Base-by-base conservation (phyloP, 352 stramenopile species). In the Phytopythium montanum region DNA sequence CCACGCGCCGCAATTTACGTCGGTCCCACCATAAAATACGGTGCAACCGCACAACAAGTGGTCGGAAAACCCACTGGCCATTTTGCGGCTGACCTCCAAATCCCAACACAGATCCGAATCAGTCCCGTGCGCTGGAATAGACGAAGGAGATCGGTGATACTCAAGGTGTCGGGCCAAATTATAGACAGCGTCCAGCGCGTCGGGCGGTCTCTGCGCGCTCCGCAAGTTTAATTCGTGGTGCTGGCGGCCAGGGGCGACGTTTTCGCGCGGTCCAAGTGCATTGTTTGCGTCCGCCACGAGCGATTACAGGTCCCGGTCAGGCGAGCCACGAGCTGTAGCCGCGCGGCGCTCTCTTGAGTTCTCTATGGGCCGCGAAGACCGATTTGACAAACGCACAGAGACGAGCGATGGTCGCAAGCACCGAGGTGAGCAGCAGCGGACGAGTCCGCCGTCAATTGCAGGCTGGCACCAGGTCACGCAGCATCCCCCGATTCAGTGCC, bases 41-140 rank as follows among this genome's bases (percentile, higher is more conserved):
- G 38, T 21, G 41, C 41, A 48, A 48, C 41, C 41, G 41, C 41
- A 48, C 41, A n/a, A 45, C 38, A 48, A 16, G 41, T 48, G 41
- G 41, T 48, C 41, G 41, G 41, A 48, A 48, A 19, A 48, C n/a
- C 4, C 41, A 5, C 41, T 48, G 41, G 28, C 41, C 41, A 48
- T 45, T 45, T 45, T 10, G 18, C 18, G 38, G 38, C 19, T 9
- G 36, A 23, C 1, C 14, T 5, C 14, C 18, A 0, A 18, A 19
- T 23, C 1, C 18, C 16, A 14, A 45, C 38, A 23, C n/a, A 45
- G 23, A 25, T 23, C 34, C 34, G 13, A 41, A 41, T 41, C 34
- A 41, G 34, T 41, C n/a, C 34, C 8, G 8, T 12, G 13, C 36
- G 13, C 36, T 42, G 12, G 5, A 38, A 38, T 38, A 10, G 6